A percentile compares a stretch with the other conserved stretches of the same genome.
These are phyloP conservation scores for Solanum aculeatissimum DNA, from an alignment of 305 asterid species.

Conservation along the genomic window DNA sequence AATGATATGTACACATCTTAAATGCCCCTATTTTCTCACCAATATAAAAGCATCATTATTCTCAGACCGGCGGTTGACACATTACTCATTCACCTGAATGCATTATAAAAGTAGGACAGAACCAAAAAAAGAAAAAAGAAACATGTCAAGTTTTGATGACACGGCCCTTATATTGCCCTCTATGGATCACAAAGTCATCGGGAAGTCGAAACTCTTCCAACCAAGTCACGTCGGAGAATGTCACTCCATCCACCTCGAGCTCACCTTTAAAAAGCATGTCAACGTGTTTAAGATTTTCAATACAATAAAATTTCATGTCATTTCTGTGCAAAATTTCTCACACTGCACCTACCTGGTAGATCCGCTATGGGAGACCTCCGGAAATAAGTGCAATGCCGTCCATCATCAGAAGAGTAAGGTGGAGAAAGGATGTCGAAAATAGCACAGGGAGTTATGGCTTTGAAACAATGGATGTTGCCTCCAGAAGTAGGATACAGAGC, in stretches of 20 bases:
- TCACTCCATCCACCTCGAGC: slow-evolving; percentile 64
- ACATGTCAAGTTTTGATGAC: slow-evolving; percentile 42
- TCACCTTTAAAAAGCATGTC: slow-evolving; percentile 23
- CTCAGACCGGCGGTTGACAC: background rate
- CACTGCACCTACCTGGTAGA: slow-evolving; percentile 47
- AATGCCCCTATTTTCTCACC: slow-evolving; percentile 12
- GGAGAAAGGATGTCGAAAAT: slow-evolving; percentile 94
- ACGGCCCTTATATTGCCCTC: slow-evolving; percentile 86
- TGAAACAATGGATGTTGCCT: slow-evolving; percentile 92
- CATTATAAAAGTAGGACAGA: slow-evolving; percentile 2
- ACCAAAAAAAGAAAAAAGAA: background rate
- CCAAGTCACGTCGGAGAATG: slow-evolving; percentile 62
- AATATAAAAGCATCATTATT: slow-evolving; percentile 8
- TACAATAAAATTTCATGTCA: background rate
- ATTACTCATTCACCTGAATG: slow-evolving; percentile 4
- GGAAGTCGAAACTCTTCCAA: slow-evolving; percentile 87
- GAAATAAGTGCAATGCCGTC: slow-evolving; percentile 83
- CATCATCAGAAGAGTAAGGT: slow-evolving; percentile 84
- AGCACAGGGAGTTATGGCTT: slow-evolving; percentile 93
- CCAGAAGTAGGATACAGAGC: slow-evolving; percentile 77
- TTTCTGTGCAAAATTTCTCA: background rate
- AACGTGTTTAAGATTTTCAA: background rate
- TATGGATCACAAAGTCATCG: slow-evolving; percentile 78
- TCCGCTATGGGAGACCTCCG: slow-evolving; percentile 49
- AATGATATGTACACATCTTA: slow-evolving; percentile 25